A percentile compares a stretch with the other conserved stretches of the same genome.
These are phyloP conservation scores for Phyllosticta citrichinensis DNA, from an alignment of 2,329 filamentous ascomycete genomes.

Conservation along the genomic window DNA sequence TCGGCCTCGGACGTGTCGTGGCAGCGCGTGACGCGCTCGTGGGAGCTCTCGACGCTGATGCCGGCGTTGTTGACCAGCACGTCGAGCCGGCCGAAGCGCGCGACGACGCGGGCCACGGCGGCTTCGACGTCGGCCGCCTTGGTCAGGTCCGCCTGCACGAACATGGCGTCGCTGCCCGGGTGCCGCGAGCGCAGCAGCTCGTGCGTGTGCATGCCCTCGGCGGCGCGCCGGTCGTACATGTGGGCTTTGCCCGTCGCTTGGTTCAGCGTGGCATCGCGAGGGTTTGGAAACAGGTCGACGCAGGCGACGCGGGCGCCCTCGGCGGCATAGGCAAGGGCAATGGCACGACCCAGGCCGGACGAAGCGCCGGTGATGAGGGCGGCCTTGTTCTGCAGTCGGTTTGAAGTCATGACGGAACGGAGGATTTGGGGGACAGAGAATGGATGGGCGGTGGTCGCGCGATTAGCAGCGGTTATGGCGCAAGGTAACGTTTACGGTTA, in stretches of 20 bases:
- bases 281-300: constrained; percentile 22
- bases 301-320: constrained; percentile 17
- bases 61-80: constrained; percentile 30
- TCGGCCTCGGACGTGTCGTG: constrained; percentile 23
- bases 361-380: constrained; percentile 23
- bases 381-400: constrained; percentile 12
- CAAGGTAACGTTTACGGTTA: not conserved
- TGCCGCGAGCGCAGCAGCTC: constrained; percentile 15
- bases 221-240: constrained; percentile 18
- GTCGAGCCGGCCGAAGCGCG: constrained; percentile 23
- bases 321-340: constrained; percentile 13
- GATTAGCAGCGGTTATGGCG: not conserved
- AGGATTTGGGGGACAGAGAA: no score
- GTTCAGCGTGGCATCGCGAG: constrained; percentile 19
- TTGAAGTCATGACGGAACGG: not conserved
- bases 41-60: constrained; percentile 22
- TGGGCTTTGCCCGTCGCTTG: constrained; percentile 22
- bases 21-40: constrained; percentile 14
- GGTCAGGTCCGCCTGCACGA: constrained; percentile 24
- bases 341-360: constrained; percentile 20
- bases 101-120: constrained; percentile 18
- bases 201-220: constrained; percentile 11
- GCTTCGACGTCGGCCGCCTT: constrained; percentile 17
- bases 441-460: not conserved
- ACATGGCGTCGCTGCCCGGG: constrained; percentile 16